Conservation (phyloP, 345 rosid species). For the Salix viminalis region DNA sequence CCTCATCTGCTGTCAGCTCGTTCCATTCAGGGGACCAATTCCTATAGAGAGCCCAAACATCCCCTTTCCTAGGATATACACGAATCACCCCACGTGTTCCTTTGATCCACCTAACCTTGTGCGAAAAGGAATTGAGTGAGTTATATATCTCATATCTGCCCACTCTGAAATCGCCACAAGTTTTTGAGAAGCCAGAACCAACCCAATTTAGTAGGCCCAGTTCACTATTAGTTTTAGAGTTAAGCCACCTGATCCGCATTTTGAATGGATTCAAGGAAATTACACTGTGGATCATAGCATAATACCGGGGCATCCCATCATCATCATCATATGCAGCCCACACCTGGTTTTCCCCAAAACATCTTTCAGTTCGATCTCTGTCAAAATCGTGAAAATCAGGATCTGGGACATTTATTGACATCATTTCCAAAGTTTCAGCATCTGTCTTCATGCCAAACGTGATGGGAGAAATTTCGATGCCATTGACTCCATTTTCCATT, state of each 20-base stretch:
- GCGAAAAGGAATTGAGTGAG: slow-evolving; percentile 19
- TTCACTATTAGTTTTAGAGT: slow-evolving; percentile 14
- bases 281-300: slow-evolving; percentile 15
- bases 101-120: slow-evolving; percentile 22
- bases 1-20: slow-evolving; percentile 22
- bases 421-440: slow-evolving; percentile 28
- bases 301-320: slow-evolving; percentile 26
- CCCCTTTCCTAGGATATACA: slow-evolving; percentile 19
- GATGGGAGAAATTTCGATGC: slow-evolving; percentile 4
- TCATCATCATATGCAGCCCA: slow-evolving; percentile 27
- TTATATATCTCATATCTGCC: slow-evolving; percentile 12
- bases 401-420: slow-evolving; percentile 20
- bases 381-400: slow-evolving; percentile 27
- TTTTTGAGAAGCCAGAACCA: slow-evolving; percentile 23
- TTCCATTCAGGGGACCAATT: slow-evolving; percentile 28
- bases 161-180: slow-evolving; percentile 21
- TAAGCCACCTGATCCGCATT: slow-evolving; percentile 25
- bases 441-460: slow-evolving; percentile 20
- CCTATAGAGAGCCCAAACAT: slow-evolving; percentile 27
- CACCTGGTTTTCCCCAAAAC: slow-evolving; percentile 20
- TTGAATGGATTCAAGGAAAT: slow-evolving; percentile 18
- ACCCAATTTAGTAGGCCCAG: slow-evolving; percentile 20
- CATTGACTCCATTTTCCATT: slow-evolving; percentile 14
- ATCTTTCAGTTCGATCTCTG: slow-evolving; percentile 16
- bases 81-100: slow-evolving; percentile 16